phyloP scores from a whole-genome alignment of 306 rosid genomes.

The Inga laurina region DNA sequence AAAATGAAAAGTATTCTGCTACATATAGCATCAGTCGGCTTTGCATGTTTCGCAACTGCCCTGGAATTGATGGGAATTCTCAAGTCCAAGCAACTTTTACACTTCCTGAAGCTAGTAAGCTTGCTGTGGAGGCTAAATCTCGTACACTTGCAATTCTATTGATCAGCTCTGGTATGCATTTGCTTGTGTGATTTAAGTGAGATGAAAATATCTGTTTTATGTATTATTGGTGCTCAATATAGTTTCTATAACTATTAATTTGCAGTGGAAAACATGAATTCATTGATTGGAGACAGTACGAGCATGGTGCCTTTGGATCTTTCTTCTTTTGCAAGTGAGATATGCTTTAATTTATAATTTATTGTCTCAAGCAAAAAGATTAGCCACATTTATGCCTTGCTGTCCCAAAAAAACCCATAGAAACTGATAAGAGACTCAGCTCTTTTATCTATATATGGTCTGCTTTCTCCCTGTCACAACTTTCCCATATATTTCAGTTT shows the following conservation, averaged over 20 bases:
- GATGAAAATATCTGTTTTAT: constrained; percentile 1
- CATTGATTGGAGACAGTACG: constrained; percentile 44
- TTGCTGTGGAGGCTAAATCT: constrained; percentile 57
- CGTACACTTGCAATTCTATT: constrained; percentile 61
- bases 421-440: background rate
- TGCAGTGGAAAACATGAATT: constrained; percentile 58
- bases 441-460: background rate
- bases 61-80: constrained; percentile 44
- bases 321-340: constrained; percentile 67
- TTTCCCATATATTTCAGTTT: background rate
- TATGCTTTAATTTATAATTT: constrained; percentile 31
- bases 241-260: constrained; percentile 33
- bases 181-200: constrained; percentile 21
- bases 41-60: constrained; percentile 44
- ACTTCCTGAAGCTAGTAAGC: constrained; percentile 71
- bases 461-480: background rate
- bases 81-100: constrained; percentile 56
- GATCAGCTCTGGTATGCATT: constrained; percentile 70
- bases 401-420: background rate
- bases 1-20: constrained; percentile 50
- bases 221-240: constrained; percentile 3
- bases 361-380: background rate
- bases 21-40: constrained; percentile 62
- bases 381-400: background rate
- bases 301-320: constrained; percentile 48